Conservation (phyloP, 345 rosid genomes). For the Durio zibethinus region DNA sequence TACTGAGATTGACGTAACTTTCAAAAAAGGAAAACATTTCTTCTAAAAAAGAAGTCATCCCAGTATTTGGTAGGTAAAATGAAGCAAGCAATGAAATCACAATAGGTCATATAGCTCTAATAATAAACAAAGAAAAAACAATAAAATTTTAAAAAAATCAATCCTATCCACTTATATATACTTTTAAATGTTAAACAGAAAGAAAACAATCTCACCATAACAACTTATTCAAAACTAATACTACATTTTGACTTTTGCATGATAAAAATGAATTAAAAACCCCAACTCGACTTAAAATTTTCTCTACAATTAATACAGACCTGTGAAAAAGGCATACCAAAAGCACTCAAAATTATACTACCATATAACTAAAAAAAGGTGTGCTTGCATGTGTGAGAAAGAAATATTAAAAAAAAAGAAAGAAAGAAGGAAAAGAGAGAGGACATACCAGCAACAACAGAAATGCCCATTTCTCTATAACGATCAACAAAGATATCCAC, state of each 20-base stretch:
- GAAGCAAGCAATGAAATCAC: constrained; percentile 4
- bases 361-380: background rate
- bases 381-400: background rate
- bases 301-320: background rate
- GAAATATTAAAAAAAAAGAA: background rate
- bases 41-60: background rate
- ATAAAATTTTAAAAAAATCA: background rate
- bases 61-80: background rate
- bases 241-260: constrained; percentile 13
- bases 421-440: background rate
- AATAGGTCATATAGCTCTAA: background rate
- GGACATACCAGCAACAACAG: constrained; percentile 67
- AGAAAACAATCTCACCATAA: background rate
- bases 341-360: background rate
- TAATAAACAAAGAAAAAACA: background rate
- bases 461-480: constrained; percentile 64
- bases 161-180: background rate
- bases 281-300: constrained; percentile 18
- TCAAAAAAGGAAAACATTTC: background rate
- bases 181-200: background rate
- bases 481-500: constrained; percentile 80
- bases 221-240: constrained; percentile 10
- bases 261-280: background rate
- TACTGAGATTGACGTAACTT: background rate
- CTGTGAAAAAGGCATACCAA: constrained; percentile 9